Conservation (phyloP, 1,139 yeast genomes). For the Magnusiomyces sp. region DNA sequence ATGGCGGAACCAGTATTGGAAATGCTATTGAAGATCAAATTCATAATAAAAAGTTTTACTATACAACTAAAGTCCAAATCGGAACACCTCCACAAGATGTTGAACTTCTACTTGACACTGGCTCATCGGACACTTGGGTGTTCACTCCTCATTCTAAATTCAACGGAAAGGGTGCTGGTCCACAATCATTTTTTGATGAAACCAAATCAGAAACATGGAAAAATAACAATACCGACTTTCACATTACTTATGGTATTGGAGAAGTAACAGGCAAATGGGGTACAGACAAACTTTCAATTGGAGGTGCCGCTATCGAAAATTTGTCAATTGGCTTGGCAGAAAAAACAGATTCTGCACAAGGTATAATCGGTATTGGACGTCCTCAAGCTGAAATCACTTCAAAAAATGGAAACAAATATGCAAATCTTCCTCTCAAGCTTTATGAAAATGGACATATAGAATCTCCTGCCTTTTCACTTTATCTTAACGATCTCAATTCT, state of each 20-base stretch:
- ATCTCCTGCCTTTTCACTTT: slow-evolving; percentile 37
- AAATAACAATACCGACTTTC: slow-evolving; percentile 39
- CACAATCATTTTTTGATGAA: slow-evolving; percentile 37
- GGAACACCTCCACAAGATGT: slow-evolving; percentile 34
- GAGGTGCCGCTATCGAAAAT: slow-evolving; percentile 33
- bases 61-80: slow-evolving; percentile 29
- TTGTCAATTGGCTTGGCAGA: slow-evolving; percentile 46
- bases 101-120: slow-evolving; percentile 35
- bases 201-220: slow-evolving; percentile 39
- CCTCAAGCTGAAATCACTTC: slow-evolving; percentile 31
- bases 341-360: slow-evolving; percentile 36
- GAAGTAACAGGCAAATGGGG: slow-evolving; percentile 59
- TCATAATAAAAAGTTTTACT: slow-evolving; percentile 31
- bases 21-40: slow-evolving; percentile 25
- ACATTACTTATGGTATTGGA: slow-evolving; percentile 52
- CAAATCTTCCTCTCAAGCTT: slow-evolving; percentile 37
- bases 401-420: slow-evolving; percentile 23
- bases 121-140: slow-evolving; percentile 33
- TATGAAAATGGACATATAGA: slow-evolving; percentile 35
- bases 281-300: slow-evolving; percentile 38
- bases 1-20: slow-evolving; percentile 15
- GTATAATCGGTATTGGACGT: slow-evolving; percentile 50
- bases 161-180: slow-evolving; percentile 17
- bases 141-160: slow-evolving; percentile 26
- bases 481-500: slow-evolving; percentile 22